These are phyloP conservation scores for Sclerotinia subarctica DNA, from an alignment of 2,329 filamentous ascomycete genomes.

Conservation along the genomic window DNA sequence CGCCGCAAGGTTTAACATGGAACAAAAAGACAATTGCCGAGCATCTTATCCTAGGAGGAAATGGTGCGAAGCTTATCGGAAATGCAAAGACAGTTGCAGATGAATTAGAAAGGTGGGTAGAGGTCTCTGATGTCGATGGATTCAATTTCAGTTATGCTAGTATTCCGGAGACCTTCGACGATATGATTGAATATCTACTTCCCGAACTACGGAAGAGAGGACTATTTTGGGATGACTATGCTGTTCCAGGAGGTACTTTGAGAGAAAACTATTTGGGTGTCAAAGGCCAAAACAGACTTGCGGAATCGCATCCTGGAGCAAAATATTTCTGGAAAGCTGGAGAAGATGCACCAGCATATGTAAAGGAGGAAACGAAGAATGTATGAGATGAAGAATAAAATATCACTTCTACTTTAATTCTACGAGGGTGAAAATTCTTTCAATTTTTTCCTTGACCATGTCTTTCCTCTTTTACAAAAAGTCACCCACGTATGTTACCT, in stretches of 20 bases:
- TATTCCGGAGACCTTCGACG: constrained; percentile 66
- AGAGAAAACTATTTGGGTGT: constrained; percentile 58
- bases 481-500: background rate
- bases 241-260: constrained; percentile 56
- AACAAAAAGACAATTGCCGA: constrained; percentile 39
- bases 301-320: constrained; percentile 48
- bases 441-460: background rate
- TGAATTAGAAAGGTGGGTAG: constrained; percentile 32
- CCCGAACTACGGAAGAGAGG: constrained; percentile 61
- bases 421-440: background rate
- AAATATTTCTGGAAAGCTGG: constrained; percentile 45
- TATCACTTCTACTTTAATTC: background rate
- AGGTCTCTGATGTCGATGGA: constrained; percentile 33
- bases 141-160: constrained; percentile 34
- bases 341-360: constrained; percentile 27
- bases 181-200: constrained; percentile 62
- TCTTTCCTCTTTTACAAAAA: background rate
- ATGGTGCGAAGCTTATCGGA: constrained; percentile 32
- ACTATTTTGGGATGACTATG: constrained; percentile 50
- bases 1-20: constrained; percentile 39
- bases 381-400: background rate
- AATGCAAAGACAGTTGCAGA: constrained; percentile 31
- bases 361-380: background rate
- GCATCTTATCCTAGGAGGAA: constrained; percentile 31
- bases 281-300: constrained; percentile 49